Conservation (phyloP, 768 basidiomycete genomes). For the Auricularia cornea region DNA sequence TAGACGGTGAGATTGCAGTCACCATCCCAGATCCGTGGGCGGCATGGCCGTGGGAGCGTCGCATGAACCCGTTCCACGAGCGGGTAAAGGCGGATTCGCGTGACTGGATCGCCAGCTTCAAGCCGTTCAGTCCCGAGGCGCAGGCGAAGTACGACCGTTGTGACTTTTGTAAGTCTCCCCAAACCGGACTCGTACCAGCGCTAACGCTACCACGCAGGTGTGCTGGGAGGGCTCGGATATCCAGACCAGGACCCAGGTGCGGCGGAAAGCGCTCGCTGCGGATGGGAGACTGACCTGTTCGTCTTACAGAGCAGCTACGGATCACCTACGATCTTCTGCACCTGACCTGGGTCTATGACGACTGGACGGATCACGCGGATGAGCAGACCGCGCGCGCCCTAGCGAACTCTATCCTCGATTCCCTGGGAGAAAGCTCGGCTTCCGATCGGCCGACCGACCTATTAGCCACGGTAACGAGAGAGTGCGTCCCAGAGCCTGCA, state of each 20-base stretch:
- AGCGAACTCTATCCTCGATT: slow-evolving; percentile 32
- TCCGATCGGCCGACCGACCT: neutral
- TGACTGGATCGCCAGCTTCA: slow-evolving; percentile 31
- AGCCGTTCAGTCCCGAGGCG: slow-evolving; percentile 25
- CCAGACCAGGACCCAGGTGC: too few species aligned
- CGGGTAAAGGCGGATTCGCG: slow-evolving; percentile 27
- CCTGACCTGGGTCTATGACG: slow-evolving; percentile 42
- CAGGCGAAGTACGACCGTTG: slow-evolving; percentile 34
- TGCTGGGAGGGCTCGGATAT: too few species aligned
- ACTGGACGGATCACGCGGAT: slow-evolving; percentile 36
- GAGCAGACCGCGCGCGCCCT: slow-evolving; percentile 21
- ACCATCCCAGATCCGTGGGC: slow-evolving; percentile 12
- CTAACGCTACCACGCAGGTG: neutral
- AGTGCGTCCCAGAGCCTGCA: too few species aligned
- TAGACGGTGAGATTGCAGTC: too few species aligned
- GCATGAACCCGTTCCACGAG: slow-evolving; percentile 30
- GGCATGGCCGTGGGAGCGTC: slow-evolving; percentile 37
- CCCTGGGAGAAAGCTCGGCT: slow-evolving; percentile 16
- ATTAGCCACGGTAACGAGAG: neutral
- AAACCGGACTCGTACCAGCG: neutral
- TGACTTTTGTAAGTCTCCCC: slow-evolving; percentile 28
- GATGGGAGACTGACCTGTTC: too few species aligned
- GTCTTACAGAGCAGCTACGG: neutral
- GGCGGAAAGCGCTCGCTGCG: too few species aligned
- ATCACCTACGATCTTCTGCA: slow-evolving; percentile 40